phyloP scores from a whole-genome alignment of 176 grass and related monocot genomes.

The Neostapfia colusana region DNA sequence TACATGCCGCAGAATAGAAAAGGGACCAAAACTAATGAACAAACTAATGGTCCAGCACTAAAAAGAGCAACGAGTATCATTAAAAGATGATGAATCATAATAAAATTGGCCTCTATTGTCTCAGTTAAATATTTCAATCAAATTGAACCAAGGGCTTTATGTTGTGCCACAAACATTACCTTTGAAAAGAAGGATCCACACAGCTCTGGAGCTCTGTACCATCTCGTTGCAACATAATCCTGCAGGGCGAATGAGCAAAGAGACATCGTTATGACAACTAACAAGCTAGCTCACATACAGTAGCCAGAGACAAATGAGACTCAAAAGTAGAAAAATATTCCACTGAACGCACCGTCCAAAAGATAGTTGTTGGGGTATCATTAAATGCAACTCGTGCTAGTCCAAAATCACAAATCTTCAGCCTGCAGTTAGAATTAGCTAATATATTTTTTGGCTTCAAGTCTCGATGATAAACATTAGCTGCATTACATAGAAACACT shows the following conservation, averaged over 20 bases:
- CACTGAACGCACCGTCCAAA: slow-evolving; percentile 81
- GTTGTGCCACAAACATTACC: slow-evolving; percentile 41
- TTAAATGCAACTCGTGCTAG: slow-evolving; percentile 92
- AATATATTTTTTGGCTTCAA: slow-evolving; percentile 99
- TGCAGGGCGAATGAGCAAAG: slow-evolving; percentile 37
- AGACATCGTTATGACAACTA: slow-evolving; percentile 18
- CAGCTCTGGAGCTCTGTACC: slow-evolving; percentile 98
- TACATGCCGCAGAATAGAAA: neutral
- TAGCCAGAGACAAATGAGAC: slow-evolving; percentile 4
- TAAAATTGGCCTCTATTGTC: slow-evolving; percentile 9
- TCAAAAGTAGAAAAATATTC: slow-evolving; percentile 14
- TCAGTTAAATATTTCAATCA: slow-evolving; percentile 4
- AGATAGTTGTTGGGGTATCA: slow-evolving; percentile 95
- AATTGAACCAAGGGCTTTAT: slow-evolving; percentile 26
- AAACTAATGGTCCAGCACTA: neutral
- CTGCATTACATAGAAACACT: slow-evolving; percentile 52
- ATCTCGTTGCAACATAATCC: slow-evolving; percentile 99
- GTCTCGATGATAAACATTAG: slow-evolving; percentile 97
- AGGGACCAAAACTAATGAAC: neutral
- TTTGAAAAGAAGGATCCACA: slow-evolving; percentile 98
- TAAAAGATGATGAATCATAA: slow-evolving; percentile 17
- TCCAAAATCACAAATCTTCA: slow-evolving; percentile 99
- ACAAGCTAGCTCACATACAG: slow-evolving; percentile 2
- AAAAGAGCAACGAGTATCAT: neutral
- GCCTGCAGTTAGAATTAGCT: slow-evolving; percentile 96